Percentiles rank a stretch among this genome's conserved stretches.
Conservation (phyloP, 73 alveolate genomes). For the Symbiodinium pilosum region DNA sequence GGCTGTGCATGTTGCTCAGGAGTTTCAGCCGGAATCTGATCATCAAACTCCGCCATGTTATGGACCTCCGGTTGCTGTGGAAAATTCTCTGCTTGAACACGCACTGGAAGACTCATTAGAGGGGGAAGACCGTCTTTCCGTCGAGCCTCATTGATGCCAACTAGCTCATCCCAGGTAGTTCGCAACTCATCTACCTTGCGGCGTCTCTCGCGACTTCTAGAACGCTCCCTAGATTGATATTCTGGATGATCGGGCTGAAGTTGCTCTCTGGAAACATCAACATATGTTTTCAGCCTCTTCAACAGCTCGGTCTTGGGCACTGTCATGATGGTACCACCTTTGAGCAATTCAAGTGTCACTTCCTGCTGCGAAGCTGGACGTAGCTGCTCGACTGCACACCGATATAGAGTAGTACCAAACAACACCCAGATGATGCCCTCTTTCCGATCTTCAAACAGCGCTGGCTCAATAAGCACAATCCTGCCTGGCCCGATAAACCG, state of each 20-base stretch:
- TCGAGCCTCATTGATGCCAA: background rate
- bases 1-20: background rate
- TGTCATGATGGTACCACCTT: background rate
- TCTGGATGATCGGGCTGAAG: background rate
- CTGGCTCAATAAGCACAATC: conserved; percentile 18
- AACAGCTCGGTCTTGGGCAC: background rate
- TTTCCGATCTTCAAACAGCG: background rate
- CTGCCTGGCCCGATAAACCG: conserved; percentile 26
- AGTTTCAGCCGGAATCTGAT: background rate
- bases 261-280: background rate
- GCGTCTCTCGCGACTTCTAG: background rate
- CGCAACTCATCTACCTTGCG: background rate
- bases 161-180: conserved; percentile 1
- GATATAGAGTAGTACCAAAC: background rate
- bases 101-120: conserved; percentile 17
- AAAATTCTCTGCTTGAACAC: too few species aligned
- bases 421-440: conserved; percentile 31
- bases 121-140: conserved; percentile 39
- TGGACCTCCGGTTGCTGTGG: background rate
- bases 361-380: background rate
- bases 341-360: background rate
- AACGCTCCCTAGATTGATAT: background rate
- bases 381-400: conserved; percentile 10
- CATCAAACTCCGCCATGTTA: background rate
- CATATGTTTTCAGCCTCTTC: background rate